A percentile compares a stretch with the other conserved stretches of the same genome.
Evolutionary conservation across 805 yeast species (phyloP).

Genomic region (Saccharomyces jurei): DNA sequence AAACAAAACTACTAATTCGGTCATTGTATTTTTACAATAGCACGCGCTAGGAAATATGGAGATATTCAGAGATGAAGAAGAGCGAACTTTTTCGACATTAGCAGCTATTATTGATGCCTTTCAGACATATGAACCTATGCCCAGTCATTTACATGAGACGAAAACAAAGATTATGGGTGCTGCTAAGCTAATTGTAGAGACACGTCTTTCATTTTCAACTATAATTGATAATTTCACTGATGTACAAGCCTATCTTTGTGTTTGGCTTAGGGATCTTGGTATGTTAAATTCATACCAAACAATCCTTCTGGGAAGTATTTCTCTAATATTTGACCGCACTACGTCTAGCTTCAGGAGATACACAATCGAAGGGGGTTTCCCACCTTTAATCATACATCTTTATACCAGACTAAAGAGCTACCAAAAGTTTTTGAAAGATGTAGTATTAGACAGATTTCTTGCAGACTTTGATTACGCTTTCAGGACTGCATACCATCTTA

Average conservation of each 20-base stretch:
- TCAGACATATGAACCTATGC: not conserved
- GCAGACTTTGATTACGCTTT: slow-evolving; percentile 9
- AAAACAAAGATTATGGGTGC: not conserved
- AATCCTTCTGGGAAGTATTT: not conserved
- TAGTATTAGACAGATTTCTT: not conserved
- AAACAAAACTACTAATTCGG: not conserved
- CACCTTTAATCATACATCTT: not conserved
- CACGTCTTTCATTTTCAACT: not conserved
- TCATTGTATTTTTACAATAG: not conserved
- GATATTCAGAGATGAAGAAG: not conserved
- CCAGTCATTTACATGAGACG: not conserved
- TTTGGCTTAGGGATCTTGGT: not conserved
- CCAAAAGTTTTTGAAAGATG: not conserved
- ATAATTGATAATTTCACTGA: not conserved
- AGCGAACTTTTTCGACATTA: not conserved
- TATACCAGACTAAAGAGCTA: not conserved
- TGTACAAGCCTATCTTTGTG: not conserved
- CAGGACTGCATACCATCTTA: slow-evolving; percentile 5
- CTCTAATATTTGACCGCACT: not conserved
- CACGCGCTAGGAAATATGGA: not conserved
- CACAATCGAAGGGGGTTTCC: not conserved
- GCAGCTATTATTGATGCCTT: not conserved
- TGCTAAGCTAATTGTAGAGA: not conserved
- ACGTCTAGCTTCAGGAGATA: not conserved
- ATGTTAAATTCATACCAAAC: not conserved